Percentiles rank a stretch among this genome's conserved stretches.
phyloP scores from a whole-genome alignment of 1,284 basidiomycete species.

The Marasmius sp. region DNA sequence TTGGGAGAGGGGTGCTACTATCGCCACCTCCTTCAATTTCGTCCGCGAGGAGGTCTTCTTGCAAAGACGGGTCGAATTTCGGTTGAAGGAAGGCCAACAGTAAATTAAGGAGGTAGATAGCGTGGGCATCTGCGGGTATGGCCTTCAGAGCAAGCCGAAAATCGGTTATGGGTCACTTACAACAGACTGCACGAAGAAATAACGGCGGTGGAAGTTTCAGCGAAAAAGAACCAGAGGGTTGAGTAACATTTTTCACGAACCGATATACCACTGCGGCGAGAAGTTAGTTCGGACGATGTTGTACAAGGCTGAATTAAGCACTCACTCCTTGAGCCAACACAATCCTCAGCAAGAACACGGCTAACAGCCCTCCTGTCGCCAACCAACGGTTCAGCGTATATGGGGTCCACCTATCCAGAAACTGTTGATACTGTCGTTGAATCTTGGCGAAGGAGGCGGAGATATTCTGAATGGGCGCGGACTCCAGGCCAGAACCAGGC shows the following conservation, averaged over 20 bases:
- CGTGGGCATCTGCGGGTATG: slow-evolving; percentile 66
- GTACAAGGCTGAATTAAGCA: slow-evolving; percentile 20
- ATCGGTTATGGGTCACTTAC: slow-evolving; percentile 40
- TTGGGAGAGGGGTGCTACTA: slow-evolving; percentile 49
- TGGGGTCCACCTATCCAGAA: slow-evolving; percentile 90
- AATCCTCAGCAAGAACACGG: slow-evolving; percentile 86
- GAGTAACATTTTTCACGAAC: slow-evolving; percentile 40
- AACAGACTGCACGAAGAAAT: slow-evolving; percentile 51
- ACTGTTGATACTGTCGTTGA: slow-evolving; percentile 76
- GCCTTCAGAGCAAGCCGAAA: neutral
- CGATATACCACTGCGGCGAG: slow-evolving; percentile 83
- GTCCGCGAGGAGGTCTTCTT: slow-evolving; percentile 90
- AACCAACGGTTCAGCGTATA: slow-evolving; percentile 89
- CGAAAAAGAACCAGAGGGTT: neutral
- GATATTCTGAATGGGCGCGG: slow-evolving; percentile 52
- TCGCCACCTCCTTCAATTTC: slow-evolving; percentile 92
- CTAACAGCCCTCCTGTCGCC: slow-evolving; percentile 71
- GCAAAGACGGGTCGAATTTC: slow-evolving; percentile 94
- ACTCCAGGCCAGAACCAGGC: slow-evolving; percentile 39
- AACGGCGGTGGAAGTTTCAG: slow-evolving; percentile 1
- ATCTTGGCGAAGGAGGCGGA: slow-evolving; percentile 48
- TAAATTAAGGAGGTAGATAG: slow-evolving; percentile 92
- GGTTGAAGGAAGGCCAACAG: slow-evolving; percentile 89
- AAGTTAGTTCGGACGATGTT: slow-evolving; percentile 6
- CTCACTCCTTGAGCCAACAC: slow-evolving; percentile 88